Evolutionary conservation across 345 rosid genomes (phyloP), one percentile per base, ranked within the genome.

Genomic region (Brassica carinata): DNA sequence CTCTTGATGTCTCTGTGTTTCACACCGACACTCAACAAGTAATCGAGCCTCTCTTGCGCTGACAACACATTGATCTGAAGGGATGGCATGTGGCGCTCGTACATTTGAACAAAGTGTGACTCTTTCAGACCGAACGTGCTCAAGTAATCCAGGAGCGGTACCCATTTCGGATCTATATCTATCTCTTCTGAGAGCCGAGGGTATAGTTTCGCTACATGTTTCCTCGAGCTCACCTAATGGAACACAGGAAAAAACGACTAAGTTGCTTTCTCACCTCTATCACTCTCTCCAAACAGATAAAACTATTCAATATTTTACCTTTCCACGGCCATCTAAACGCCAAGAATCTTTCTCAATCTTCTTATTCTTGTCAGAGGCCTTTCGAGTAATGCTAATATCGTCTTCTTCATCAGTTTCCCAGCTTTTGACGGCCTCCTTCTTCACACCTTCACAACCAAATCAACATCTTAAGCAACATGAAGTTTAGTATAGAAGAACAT

Each of bases 41-140:
- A 96, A 13, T 93, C 92, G 83, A 96, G 88, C 70, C 99, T 89
- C 85, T 95, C 97, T 85, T 59, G 86, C 4, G 98, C 99, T 57
- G 98, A 91, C 74, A 81, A 70, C 15, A 88, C 94, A 80, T 89
- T 96, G 69, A 86, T 89, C 81, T 88, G 93, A 65, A 93, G 93
- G 15, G 90, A 87, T 72, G 89, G 92, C 94, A 89, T 88, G 89
- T 93, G 93, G 76, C 98, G 86, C 87, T 90, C 94, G 30, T 93
- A 91, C 87, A 96, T 93, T 82, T 90, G 94, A 71, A 93, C 79
- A 74, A 95, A 93, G 80, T 95, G 91, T 27, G 99, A 82, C 69
- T 96, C 98, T 76, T 90, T 88, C 13, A 93, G 85, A 62, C 96
- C 98, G 69, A 93, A 93, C 2, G 92, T 87, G 84, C 84, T 81